A percentile compares a stretch with the other conserved stretches of the same genome.
Evolutionary conservation across 805 yeast species (phyloP).

Genomic region (Saturnispora sekii): DNA sequence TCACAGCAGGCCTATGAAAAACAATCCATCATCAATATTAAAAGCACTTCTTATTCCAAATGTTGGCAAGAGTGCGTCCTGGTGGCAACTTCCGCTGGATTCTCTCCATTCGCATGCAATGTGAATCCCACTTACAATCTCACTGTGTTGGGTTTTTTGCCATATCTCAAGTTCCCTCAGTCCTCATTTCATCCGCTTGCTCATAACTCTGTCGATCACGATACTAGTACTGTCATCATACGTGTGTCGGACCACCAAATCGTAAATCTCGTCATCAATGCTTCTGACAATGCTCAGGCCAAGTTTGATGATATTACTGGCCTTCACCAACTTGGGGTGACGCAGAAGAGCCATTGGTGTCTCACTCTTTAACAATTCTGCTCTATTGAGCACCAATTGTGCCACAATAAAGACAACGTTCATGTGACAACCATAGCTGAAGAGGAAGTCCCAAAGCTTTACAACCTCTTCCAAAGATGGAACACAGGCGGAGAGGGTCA

Average conservation of each 20-base stretch:
- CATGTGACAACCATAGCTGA: constrained; percentile 87
- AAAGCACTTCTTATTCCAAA: too few relatives aligned
- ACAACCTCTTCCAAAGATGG: constrained; percentile 72
- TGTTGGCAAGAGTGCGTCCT: too few relatives aligned
- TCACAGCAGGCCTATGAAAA: too few relatives aligned
- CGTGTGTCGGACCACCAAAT: constrained; percentile 52
- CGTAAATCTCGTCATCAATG: constrained; percentile 58
- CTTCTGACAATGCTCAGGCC: constrained; percentile 73
- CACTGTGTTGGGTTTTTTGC: too few relatives aligned
- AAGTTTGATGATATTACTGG: constrained; percentile 64
- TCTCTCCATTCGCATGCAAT: too few relatives aligned
- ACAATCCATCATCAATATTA: too few relatives aligned
- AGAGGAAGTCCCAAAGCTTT: constrained; percentile 79
- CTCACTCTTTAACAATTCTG: constrained; percentile 43
- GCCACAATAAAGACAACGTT: constrained; percentile 79
- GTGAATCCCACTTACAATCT: too few relatives aligned
- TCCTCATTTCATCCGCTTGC: too few relatives aligned
- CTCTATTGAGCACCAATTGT: constrained; percentile 62
- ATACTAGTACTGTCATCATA: constrained; percentile 35
- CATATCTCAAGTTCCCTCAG: too few relatives aligned
- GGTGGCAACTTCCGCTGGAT: too few relatives aligned
- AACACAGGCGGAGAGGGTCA: constrained; percentile 82
- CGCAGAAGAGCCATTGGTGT: constrained; percentile 72
- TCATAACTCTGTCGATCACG: constrained; percentile 16
- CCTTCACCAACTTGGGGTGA: constrained; percentile 62